These are phyloP conservation scores for Vigna unguiculata DNA, from an alignment of 306 rosid species.

Conservation along the genomic window DNA sequence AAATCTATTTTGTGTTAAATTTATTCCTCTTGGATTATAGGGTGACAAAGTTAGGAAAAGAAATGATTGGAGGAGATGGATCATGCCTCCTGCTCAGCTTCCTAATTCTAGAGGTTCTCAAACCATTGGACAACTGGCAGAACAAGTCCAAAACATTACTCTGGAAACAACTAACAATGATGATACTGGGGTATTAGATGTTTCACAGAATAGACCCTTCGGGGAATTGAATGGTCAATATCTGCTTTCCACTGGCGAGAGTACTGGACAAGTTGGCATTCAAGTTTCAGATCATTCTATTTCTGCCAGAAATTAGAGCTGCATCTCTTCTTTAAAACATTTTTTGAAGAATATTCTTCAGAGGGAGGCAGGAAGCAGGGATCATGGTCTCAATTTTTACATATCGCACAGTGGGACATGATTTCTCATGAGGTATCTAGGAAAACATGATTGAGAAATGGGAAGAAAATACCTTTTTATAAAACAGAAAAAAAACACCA, in stretches of 20 bases:
- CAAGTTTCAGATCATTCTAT: conserved; percentile 58
- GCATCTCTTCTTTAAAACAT: conserved; percentile 45
- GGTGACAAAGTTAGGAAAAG: conserved; percentile 85
- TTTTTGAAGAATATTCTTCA: conserved; percentile 46
- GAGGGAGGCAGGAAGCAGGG: conserved; percentile 45
- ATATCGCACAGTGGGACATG: conserved; percentile 43
- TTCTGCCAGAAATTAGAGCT: conserved; percentile 64
- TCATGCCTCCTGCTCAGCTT: conserved; percentile 53
- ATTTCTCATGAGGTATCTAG: conserved; percentile 55
- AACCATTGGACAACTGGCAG: conserved; percentile 55
- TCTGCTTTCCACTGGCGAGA: conserved; percentile 49
- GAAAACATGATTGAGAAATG: conserved; percentile 46
- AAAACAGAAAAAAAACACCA: conserved; percentile 40
- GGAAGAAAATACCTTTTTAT: conserved; percentile 44
- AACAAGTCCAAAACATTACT: conserved; percentile 54
- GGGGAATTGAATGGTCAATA: conserved; percentile 47
- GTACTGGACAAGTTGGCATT: conserved; percentile 49
- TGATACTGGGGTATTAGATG: conserved; percentile 45
- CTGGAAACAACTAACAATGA: conserved; percentile 45
- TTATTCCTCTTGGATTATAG: conserved; percentile 46
- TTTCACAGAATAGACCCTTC: conserved; percentile 38
- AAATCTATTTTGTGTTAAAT: background rate
- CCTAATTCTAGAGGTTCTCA: conserved; percentile 46
- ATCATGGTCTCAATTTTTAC: conserved; percentile 48
- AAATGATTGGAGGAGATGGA: conserved; percentile 77